Conservation (phyloP, 495 filamentous ascomycete species). For the Xylaria palmicola region DNA sequence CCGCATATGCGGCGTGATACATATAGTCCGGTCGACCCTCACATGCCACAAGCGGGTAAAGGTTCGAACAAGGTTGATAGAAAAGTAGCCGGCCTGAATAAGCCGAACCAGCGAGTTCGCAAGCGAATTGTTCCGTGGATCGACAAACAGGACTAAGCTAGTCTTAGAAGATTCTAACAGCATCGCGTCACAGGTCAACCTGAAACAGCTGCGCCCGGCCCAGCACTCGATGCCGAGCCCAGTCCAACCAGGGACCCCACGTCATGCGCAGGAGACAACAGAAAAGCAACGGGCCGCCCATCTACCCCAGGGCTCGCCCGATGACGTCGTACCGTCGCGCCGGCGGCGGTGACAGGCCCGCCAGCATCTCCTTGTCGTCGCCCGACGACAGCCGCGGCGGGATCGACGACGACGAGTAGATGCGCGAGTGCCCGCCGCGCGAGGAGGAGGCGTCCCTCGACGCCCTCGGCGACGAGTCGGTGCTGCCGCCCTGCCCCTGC, state of each 20-base stretch:
- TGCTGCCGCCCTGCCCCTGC: slow-evolving; percentile 24
- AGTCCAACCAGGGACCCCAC: not conserved
- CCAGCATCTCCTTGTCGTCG: slow-evolving; percentile 33
- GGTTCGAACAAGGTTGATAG: not conserved
- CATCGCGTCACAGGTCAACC: not conserved
- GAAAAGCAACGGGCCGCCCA: not conserved
- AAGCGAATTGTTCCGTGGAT: not conserved
- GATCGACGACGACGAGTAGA: slow-evolving; percentile 44
- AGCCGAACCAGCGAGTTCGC: not conserved
- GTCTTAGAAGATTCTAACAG: not conserved
- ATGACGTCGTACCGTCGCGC: slow-evolving; percentile 37
- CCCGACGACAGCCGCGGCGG: slow-evolving; percentile 40
- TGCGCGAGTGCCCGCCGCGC: slow-evolving; percentile 27
- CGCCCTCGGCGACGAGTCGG: slow-evolving; percentile 18
- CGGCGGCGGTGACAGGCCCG: slow-evolving; percentile 40
- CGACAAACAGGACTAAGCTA: not conserved
- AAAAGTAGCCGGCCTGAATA: not conserved
- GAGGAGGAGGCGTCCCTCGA: slow-evolving; percentile 11
- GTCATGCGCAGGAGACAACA: not conserved
- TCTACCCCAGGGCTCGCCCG: slow-evolving; percentile 44
- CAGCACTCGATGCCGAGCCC: not conserved
- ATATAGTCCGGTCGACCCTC: not conserved
- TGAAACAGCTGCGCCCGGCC: not conserved
- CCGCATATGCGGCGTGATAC: not conserved
- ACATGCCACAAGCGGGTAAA: not conserved